Evolutionary conservation across 2,329 filamentous ascomycete genomes (phyloP), one percentile per base, ranked within the genome.

Genomic region (Albifimbria verrucaria): DNA sequence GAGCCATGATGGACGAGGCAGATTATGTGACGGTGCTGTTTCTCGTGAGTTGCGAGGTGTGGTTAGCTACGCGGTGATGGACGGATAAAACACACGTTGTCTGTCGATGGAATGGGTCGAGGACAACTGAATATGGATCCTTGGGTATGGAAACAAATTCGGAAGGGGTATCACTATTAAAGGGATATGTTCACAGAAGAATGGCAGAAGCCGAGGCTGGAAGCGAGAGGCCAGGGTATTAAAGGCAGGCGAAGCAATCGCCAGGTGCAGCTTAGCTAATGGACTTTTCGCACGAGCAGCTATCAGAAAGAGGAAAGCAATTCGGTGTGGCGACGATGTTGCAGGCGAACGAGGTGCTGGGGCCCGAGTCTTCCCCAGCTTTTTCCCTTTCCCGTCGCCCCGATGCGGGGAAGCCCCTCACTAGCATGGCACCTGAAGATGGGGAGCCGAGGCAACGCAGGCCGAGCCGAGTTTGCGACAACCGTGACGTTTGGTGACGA

Each of bases 1-100:
- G 71, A 47, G 77, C 69, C 80, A 82, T 82, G 53, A 54, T 69
- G 59, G 50, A 3, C 44, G 45, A 51, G 48, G 39, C n/a, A 15
- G 26, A n/a, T n/a, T 22, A 21, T 11, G 7, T 50, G 42, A 43
- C 52, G 49, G 4, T 18, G 15, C 41, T 46, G 39, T 3, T 25
- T 5, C 17, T 25, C n/a, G n/a, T n/a, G n/a, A n/a, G n/a, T n/a
- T n/a, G n/a, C n/a, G n/a, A n/a, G n/a, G n/a, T n/a, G n/a, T n/a
- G n/a, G n/a, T n/a, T n/a, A n/a, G n/a, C n/a, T n/a, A n/a, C n/a
- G n/a, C n/a, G n/a, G n/a, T n/a, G n/a, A n/a, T n/a, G n/a, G n/a
- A n/a, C n/a, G n/a, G n/a, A n/a, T n/a, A n/a, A n/a, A n/a, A n/a
- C n/a, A n/a, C n/a, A n/a, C n/a, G n/a, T n/a, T n/a, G n/a, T n/a